phyloP scores from a whole-genome alignment of 2,329 filamentous ascomycete species.

The Arthroderma sp. region DNA sequence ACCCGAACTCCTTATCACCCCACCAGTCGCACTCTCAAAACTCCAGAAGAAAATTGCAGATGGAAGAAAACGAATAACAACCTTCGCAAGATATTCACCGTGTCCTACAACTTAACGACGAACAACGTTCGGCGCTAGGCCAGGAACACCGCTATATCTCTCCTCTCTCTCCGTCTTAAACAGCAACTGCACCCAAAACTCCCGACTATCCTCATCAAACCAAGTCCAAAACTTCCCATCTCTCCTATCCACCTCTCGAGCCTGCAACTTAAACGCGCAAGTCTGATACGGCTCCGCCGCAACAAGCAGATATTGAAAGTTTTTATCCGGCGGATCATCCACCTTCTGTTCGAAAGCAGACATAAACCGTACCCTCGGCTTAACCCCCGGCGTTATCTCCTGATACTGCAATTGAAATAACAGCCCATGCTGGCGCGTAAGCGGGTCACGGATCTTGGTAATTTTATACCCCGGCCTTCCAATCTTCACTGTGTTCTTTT shows the following conservation, averaged over 20 bases:
- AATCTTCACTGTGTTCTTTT: conserved; percentile 83
- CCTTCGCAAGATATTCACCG: no score
- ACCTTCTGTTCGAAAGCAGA: conserved; percentile 92
- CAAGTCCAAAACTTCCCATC: conserved; percentile 84
- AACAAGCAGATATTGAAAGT: conserved; percentile 86
- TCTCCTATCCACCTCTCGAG: conserved; percentile 77
- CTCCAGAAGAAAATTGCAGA: background rate
- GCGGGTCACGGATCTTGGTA: conserved; percentile 82
- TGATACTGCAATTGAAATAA: conserved; percentile 96
- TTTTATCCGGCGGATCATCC: conserved; percentile 81
- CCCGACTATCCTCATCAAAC: conserved; percentile 90
- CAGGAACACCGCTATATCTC: conserved; percentile 58
- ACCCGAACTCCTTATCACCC: conserved; percentile 9
- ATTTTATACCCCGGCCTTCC: conserved; percentile 95
- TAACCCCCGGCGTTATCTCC: conserved; percentile 63
- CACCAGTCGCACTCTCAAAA: background rate
- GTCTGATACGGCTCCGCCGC: conserved; percentile 98
- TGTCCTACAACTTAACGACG: conserved; percentile 12
- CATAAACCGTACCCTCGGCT: conserved; percentile 88
- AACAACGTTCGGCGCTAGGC: conserved; percentile 40
- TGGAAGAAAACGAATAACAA: background rate
- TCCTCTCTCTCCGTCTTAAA: conserved; percentile 98
- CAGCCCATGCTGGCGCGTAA: conserved; percentile 76
- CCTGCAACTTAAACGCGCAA: conserved; percentile 89
- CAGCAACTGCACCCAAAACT: conserved; percentile 95